Evolutionary conservation across 2,329 filamentous ascomycete genomes (phyloP).

Genomic region (Ramularia collo-cygni): DNA sequence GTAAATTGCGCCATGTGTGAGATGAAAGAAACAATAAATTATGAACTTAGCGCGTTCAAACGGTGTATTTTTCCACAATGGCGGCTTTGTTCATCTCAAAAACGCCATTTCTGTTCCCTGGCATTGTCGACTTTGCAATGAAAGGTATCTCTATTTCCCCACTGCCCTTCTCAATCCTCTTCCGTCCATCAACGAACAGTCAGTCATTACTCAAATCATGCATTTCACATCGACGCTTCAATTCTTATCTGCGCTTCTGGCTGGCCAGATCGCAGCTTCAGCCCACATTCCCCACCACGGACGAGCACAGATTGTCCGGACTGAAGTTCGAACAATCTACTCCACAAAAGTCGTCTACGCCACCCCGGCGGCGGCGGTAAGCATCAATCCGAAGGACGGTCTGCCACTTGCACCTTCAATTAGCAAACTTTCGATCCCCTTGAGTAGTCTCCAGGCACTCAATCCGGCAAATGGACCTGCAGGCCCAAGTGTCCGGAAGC

Average conservation of each 20-base stretch:
- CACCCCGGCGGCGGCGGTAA: too few species aligned
- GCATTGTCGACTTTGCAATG: slow-evolving; percentile 2
- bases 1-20: slow-evolving; percentile 4
- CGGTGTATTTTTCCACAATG: not conserved
- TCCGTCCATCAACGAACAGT: not conserved
- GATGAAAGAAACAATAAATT: not conserved
- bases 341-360: too few species aligned
- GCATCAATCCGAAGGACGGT: too few species aligned
- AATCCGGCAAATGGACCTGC: too few species aligned
- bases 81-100: slow-evolving; percentile 3
- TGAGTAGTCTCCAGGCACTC: too few species aligned
- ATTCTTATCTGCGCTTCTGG: slow-evolving; percentile 8
- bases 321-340: too few species aligned
- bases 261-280: slow-evolving; percentile 7
- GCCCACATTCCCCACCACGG: slow-evolving; percentile 1
- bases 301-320: too few species aligned
- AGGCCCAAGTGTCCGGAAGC: too few species aligned
- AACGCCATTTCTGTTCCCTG: not conserved
- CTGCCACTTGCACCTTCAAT: too few species aligned
- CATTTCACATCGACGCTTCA: slow-evolving; percentile 1
- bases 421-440: too few species aligned
- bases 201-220: too few species aligned
- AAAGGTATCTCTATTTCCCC: not conserved
- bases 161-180: not conserved
- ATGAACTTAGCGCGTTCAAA: not conserved